phyloP scores from a whole-genome alignment of 108 stramenopile genomes.

The Schizochytrium sp. region DNA sequence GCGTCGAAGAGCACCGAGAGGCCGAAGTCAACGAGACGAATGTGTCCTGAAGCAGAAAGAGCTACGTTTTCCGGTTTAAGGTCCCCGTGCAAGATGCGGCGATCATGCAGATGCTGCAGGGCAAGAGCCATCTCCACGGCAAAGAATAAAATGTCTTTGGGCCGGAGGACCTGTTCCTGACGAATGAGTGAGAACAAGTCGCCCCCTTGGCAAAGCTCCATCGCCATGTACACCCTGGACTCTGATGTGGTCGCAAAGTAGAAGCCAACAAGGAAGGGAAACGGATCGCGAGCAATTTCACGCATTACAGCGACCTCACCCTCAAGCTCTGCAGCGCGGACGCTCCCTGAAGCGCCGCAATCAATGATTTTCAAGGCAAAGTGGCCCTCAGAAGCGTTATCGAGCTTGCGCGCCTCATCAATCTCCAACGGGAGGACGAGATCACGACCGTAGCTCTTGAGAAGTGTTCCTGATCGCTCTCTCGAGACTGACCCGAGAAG shows the following conservation, averaged over 20 bases:
- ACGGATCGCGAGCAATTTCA: not conserved
- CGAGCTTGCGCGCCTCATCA: too few relatives aligned
- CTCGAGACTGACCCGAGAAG: too few relatives aligned
- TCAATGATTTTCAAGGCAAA: too few relatives aligned
- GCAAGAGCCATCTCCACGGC: not conserved
- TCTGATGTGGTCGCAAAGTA: slow-evolving; percentile 39
- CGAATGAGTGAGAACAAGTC: slow-evolving; percentile 50
- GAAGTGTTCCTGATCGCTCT: too few relatives aligned
- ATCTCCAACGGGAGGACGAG: too few relatives aligned
- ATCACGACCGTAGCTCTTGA: too few relatives aligned
- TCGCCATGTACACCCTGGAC: slow-evolving; percentile 40
- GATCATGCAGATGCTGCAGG: not conserved
- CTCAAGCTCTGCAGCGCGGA: not conserved
- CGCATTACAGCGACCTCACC: not conserved
- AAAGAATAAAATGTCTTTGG: not conserved
- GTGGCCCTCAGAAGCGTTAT: too few relatives aligned
- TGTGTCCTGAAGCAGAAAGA: not conserved
- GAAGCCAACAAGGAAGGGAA: slow-evolving; percentile 55
- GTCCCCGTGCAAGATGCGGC: slow-evolving; percentile 1
- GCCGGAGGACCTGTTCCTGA: slow-evolving; percentile 37
- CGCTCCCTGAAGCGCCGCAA: too few relatives aligned
- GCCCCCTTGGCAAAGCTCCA: slow-evolving; percentile 56
- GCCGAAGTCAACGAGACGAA: not conserved
- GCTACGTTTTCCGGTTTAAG: not conserved
- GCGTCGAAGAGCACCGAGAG: not conserved